Percentiles rank a stretch among this genome's conserved stretches.
These are phyloP conservation scores for Blastomyces emzantsi DNA, from an alignment of 2,329 filamentous ascomycete species.

Conservation along the genomic window DNA sequence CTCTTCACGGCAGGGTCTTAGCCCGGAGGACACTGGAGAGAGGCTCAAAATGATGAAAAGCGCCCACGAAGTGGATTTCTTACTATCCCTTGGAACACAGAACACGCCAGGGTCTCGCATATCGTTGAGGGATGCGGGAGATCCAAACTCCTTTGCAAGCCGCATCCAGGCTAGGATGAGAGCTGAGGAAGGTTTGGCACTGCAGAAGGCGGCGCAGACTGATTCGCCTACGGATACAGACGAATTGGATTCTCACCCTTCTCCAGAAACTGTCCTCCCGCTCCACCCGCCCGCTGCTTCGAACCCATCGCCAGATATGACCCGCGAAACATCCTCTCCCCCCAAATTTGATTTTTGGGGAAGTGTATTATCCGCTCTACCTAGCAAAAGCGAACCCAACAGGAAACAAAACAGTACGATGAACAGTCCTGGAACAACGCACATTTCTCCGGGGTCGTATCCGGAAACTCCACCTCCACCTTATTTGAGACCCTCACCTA, in stretches of 20 bases:
- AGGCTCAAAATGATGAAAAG: constrained; percentile 28
- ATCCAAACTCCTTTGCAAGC: constrained; percentile 39
- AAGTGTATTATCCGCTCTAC: constrained; percentile 14
- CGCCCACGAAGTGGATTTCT: constrained; percentile 31
- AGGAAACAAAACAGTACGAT: constrained; percentile 3
- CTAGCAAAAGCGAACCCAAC: constrained; percentile 9
- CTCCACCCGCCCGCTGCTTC: constrained; percentile 11
- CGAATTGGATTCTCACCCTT: neutral
- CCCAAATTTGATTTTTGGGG: constrained; percentile 13
- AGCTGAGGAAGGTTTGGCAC: constrained; percentile 43
- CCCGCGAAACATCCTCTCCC: constrained; percentile 2
- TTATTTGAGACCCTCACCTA: constrained; percentile 10
- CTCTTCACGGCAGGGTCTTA: neutral
- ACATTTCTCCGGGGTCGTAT: neutral
- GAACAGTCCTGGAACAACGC: neutral
- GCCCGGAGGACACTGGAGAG: constrained; percentile 18
- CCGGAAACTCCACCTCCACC: constrained; percentile 11
- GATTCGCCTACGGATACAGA: neutral
- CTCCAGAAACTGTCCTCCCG: constrained; percentile 13
- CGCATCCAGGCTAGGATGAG: constrained; percentile 44
- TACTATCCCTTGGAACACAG: constrained; percentile 25
- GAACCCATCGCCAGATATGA: neutral
- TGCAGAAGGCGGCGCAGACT: constrained; percentile 28
- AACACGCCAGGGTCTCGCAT: constrained; percentile 28
- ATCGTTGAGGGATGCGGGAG: constrained; percentile 31